Conservation (phyloP, 2,329 filamentous ascomycete genomes). For the Fusarium sp. region DNA sequence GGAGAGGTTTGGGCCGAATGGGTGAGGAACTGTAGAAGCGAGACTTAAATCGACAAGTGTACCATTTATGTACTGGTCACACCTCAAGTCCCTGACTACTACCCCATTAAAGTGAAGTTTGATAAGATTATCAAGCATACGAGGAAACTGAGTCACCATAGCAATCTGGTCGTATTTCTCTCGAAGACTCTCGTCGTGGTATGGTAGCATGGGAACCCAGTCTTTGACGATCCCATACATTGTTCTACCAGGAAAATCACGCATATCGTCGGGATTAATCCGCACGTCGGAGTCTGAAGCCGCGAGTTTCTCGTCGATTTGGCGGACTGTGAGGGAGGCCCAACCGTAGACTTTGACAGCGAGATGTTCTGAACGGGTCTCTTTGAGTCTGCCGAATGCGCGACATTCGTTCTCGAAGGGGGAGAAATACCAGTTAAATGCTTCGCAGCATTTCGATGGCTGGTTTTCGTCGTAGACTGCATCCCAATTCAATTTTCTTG, state of each 20-base stretch:
- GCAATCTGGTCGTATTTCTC: background rate
- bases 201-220: constrained; percentile 1
- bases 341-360: constrained; percentile 17
- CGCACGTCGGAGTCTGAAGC: background rate
- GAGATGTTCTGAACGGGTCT: background rate
- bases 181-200: background rate
- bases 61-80: constrained; percentile 19
- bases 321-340: background rate
- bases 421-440: background rate
- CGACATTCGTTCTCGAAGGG: constrained; percentile 24
- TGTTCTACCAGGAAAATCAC: accelerated
- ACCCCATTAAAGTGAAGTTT: background rate
- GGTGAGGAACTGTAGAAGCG: constrained; percentile 12
- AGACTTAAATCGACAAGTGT: constrained; percentile 15
- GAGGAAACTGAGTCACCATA: background rate
- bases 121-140: constrained; percentile 8
- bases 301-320: background rate
- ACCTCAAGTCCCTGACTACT: background rate
- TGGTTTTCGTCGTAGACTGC: background rate
- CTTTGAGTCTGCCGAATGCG: constrained; percentile 10
- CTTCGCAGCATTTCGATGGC: background rate
- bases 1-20: background rate
- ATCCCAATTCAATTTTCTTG: background rate
- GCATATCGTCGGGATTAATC: no score
- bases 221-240: constrained; percentile 15